These are phyloP conservation scores for Malassezia brasiliensis DNA, from an alignment of 1,284 basidiomycete genomes.

Conservation along the genomic window DNA sequence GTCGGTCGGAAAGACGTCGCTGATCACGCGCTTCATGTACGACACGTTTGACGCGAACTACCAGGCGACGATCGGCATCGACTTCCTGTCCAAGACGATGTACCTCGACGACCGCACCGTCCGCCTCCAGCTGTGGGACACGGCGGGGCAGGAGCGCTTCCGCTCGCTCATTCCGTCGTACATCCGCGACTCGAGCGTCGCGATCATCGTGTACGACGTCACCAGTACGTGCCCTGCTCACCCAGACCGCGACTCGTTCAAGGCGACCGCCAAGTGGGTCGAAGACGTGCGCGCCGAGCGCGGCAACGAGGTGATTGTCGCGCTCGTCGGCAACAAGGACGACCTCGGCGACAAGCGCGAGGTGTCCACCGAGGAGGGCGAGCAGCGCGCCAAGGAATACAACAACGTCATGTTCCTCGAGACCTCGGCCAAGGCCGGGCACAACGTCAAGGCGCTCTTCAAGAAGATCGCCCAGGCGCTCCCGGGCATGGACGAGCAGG, in stretches of 20 bases:
- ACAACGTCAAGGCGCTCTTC: conserved; percentile 97
- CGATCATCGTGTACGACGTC: conserved; percentile 96
- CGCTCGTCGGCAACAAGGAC: conserved; percentile 97
- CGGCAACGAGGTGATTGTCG: conserved; percentile 96
- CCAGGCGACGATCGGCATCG: conserved; percentile 98
- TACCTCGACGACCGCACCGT: conserved; percentile 98
- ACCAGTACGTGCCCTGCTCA: conserved; percentile 62
- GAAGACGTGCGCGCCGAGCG: conserved; percentile 96
- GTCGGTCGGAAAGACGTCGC: conserved; percentile 60
- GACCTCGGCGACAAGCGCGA: conserved; percentile 60
- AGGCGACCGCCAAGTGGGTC: conserved; percentile 98
- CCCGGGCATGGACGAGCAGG: conserved; percentile 79
- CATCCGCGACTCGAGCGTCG: conserved; percentile 95
- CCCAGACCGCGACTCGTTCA: conserved; percentile 78
- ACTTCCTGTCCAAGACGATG: conserved; percentile 99
- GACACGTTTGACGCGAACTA: conserved; percentile 99
- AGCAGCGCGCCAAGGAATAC: conserved; percentile 79
- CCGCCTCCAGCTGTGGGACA: conserved; percentile 87
- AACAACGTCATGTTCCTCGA: conserved; percentile 94
- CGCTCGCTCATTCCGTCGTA: conserved; percentile 96
- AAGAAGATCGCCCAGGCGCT: conserved; percentile 98
- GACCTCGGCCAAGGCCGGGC: conserved; percentile 96
- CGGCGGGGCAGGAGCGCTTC: conserved; percentile 97
- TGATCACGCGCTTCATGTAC: conserved; percentile 95
- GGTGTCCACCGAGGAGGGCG: conserved; percentile 97